phyloP scores from a whole-genome alignment of 768 basidiomycete genomes.

The Cystofilobasidium macerans region DNA sequence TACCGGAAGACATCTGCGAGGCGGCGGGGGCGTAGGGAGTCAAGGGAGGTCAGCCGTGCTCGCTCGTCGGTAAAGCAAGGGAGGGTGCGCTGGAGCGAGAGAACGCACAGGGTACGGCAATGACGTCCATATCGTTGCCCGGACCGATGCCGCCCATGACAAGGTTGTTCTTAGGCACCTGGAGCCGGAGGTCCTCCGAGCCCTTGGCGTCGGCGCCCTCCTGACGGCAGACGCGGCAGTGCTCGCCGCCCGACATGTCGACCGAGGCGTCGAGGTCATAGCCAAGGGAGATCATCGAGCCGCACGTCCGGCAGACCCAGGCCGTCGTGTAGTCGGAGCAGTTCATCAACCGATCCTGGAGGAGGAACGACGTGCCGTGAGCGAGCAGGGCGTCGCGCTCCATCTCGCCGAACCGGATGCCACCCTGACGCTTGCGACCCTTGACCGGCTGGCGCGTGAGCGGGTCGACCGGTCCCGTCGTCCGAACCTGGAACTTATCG shows the following conservation, averaged over 20 bases:
- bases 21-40: not conserved
- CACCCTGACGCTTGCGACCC: slow-evolving; percentile 95
- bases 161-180: slow-evolving; percentile 50
- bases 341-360: slow-evolving; percentile 98
- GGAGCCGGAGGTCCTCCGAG: slow-evolving; percentile 54
- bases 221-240: slow-evolving; percentile 84
- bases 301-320: slow-evolving; percentile 96
- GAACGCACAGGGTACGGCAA: slow-evolving; percentile 71
- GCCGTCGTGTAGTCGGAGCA: slow-evolving; percentile 99
- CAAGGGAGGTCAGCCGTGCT: not conserved
- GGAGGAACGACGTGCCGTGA: slow-evolving; percentile 93
- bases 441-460: slow-evolving; percentile 95
- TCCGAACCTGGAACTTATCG: slow-evolving; percentile 99
- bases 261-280: slow-evolving; percentile 63
- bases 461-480: slow-evolving; percentile 92
- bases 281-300: slow-evolving; percentile 86
- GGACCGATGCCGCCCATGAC: slow-evolving; percentile 50
- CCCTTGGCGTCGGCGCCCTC: slow-evolving; percentile 52
- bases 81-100: not conserved
- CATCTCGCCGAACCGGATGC: slow-evolving; percentile 99
- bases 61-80: not conserved
- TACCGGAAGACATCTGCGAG: slow-evolving; percentile 36
- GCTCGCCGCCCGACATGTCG: slow-evolving; percentile 60
- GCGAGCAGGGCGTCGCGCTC: slow-evolving; percentile 97
- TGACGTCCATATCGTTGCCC: slow-evolving; percentile 63